These are phyloP conservation scores for Solanum piurae DNA, from an alignment of 257 asterid species.

Conservation along the genomic window DNA sequence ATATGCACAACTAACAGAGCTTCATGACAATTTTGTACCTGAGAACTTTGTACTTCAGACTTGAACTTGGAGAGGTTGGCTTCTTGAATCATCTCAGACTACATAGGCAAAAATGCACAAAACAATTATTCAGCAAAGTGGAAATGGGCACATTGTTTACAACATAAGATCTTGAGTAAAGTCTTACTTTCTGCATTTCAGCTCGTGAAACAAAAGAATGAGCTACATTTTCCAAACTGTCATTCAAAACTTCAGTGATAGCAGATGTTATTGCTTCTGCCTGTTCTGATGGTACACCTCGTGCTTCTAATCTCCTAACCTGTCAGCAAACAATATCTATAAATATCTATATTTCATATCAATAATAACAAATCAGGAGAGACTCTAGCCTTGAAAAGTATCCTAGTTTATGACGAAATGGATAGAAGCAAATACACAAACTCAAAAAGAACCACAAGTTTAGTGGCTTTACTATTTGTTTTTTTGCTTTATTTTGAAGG, in stretches of 20 bases:
- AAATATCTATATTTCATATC: not conserved
- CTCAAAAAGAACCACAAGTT: not conserved
- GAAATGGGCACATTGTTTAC: not conserved
- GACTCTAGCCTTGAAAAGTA: not conserved
- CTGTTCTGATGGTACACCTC: slow-evolving; percentile 45
- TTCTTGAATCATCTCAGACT: slow-evolving; percentile 44
- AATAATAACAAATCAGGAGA: not conserved
- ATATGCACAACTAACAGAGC: not conserved
- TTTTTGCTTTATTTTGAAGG: not conserved
- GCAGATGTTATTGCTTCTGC: slow-evolving; percentile 66
- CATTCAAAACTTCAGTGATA: slow-evolving; percentile 44
- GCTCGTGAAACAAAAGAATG: slow-evolving; percentile 36
- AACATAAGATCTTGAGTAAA: not conserved
- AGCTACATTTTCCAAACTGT: slow-evolving; percentile 47
- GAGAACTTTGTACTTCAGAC: slow-evolving; percentile 50
- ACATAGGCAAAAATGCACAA: not conserved
- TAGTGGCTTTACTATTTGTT: not conserved
- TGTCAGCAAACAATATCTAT: slow-evolving; percentile 3
- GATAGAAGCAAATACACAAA: not conserved
- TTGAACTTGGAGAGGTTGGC: slow-evolving; percentile 39
- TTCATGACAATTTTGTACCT: slow-evolving; percentile 21
- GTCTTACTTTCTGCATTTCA: slow-evolving; percentile 56
- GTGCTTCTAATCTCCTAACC: slow-evolving; percentile 56
- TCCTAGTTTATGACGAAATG: not conserved
- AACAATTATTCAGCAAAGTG: not conserved